Percentiles rank a stretch among this genome's conserved stretches.
Evolutionary conservation across 2,329 filamentous ascomycete species (phyloP).

Genomic region (Lasiodiplodia hormozganensis): DNA sequence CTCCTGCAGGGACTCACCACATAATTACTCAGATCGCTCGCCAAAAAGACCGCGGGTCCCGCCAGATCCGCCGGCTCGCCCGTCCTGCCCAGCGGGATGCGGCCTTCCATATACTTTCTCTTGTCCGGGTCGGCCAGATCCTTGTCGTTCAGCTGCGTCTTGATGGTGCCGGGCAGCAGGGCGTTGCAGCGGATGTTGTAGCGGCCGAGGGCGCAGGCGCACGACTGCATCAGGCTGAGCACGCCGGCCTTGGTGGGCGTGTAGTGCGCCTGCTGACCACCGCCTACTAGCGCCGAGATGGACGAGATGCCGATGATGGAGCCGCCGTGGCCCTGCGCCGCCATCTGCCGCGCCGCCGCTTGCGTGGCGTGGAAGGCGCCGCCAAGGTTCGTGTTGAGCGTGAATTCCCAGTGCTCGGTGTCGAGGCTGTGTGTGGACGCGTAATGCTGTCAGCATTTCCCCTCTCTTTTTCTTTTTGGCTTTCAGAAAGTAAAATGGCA

Average conservation of each 20-base stretch:
- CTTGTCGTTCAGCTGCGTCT: constrained; percentile 83
- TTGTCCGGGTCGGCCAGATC: constrained; percentile 78
- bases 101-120: constrained; percentile 77
- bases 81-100: constrained; percentile 80
- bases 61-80: constrained; percentile 76
- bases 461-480: too few relatives aligned
- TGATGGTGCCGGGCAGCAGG: constrained; percentile 80
- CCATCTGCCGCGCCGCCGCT: constrained; percentile 85
- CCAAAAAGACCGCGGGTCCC: constrained; percentile 85
- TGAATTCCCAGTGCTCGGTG: constrained; percentile 72
- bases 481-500: too few relatives aligned
- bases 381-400: constrained; percentile 80
- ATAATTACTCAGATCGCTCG: constrained; percentile 70
- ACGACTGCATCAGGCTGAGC: constrained; percentile 81
- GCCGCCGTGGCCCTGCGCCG: constrained; percentile 68
- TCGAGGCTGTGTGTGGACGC: constrained; percentile 58
- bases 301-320: constrained; percentile 80
- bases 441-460: background rate
- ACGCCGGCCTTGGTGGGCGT: constrained; percentile 89
- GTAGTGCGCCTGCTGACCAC: constrained; percentile 81
- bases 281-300: constrained; percentile 78
- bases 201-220: constrained; percentile 77
- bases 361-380: constrained; percentile 90
- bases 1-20: constrained; percentile 34
- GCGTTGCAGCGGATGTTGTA: constrained; percentile 84